A percentile compares a stretch with the other conserved stretches of the same genome.
Evolutionary conservation across 2,329 filamentous ascomycete species (phyloP).

Genomic region (Cercospora zeina): DNA sequence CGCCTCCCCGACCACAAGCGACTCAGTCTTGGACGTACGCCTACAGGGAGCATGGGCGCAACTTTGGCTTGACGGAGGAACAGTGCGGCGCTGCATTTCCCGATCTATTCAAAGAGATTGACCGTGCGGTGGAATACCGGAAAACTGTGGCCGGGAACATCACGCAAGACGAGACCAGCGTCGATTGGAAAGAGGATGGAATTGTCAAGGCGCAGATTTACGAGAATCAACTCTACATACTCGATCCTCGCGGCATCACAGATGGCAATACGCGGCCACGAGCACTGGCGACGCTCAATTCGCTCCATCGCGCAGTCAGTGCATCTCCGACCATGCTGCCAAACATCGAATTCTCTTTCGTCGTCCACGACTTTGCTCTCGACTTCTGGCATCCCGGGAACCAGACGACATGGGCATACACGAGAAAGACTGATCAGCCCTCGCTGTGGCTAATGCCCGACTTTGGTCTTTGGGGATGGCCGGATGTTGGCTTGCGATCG

Average conservation of each 20-base stretch:
- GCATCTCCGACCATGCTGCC: constrained; percentile 45
- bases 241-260: constrained; percentile 31
- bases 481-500: constrained; percentile 43
- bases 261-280: constrained; percentile 33
- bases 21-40: constrained; percentile 23
- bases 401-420: constrained; percentile 34
- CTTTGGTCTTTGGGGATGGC: constrained; percentile 55
- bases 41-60: constrained; percentile 29
- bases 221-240: constrained; percentile 37
- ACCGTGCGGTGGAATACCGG: constrained; percentile 34
- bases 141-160: constrained; percentile 28
- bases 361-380: constrained; percentile 48
- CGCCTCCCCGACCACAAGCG: constrained; percentile 9
- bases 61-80: constrained; percentile 34
- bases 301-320: constrained; percentile 50
- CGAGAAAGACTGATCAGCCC: constrained; percentile 38
- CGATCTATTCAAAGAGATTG: constrained; percentile 37
- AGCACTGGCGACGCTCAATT: constrained; percentile 45
- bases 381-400: constrained; percentile 22
- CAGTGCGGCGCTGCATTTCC: constrained; percentile 39
- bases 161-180: constrained; percentile 29
- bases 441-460: constrained; percentile 55
- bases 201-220: constrained; percentile 35
- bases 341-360: constrained; percentile 49
- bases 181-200: constrained; percentile 31